These are phyloP conservation scores for Withania somnifera DNA, from an alignment of 305 asterid species.

Conservation along the genomic window DNA sequence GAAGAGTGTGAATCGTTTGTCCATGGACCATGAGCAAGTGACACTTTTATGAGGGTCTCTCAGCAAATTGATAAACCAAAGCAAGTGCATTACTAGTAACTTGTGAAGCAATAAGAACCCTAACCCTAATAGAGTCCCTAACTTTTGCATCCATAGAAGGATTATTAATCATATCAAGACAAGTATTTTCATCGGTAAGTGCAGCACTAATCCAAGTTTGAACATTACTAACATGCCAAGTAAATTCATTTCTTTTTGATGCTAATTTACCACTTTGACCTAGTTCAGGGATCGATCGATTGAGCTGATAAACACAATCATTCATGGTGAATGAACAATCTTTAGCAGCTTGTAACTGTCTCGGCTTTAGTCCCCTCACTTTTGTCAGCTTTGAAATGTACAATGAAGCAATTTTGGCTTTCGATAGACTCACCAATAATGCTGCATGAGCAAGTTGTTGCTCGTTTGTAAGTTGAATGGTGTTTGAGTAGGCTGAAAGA, in stretches of 20 bases:
- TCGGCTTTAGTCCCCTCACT: background rate
- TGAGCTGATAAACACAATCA: background rate
- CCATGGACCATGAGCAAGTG: too few species aligned
- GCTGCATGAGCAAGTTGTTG: slow-evolving; percentile 12
- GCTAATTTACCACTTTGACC: background rate
- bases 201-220: slow-evolving; percentile 15
- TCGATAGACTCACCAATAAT: background rate
- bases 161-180: slow-evolving; percentile 24
- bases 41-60: background rate
- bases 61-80: slow-evolving; percentile 20
- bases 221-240: slow-evolving; percentile 15
- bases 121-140: slow-evolving; percentile 8
- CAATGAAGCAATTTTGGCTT: background rate
- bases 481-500: background rate
- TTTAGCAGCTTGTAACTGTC: background rate
- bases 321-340: slow-evolving; percentile 4
- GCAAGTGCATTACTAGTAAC: slow-evolving; percentile 33
- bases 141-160: slow-evolving; percentile 10
- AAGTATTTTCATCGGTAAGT: slow-evolving; percentile 12
- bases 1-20: too few species aligned
- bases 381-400: background rate
- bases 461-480: background rate
- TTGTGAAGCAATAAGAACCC: slow-evolving; percentile 14
- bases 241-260: background rate
- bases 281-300: slow-evolving; percentile 5